phyloP scores from a whole-genome alignment of 1,284 basidiomycete species.

The Pseudozyma sp. region DNA sequence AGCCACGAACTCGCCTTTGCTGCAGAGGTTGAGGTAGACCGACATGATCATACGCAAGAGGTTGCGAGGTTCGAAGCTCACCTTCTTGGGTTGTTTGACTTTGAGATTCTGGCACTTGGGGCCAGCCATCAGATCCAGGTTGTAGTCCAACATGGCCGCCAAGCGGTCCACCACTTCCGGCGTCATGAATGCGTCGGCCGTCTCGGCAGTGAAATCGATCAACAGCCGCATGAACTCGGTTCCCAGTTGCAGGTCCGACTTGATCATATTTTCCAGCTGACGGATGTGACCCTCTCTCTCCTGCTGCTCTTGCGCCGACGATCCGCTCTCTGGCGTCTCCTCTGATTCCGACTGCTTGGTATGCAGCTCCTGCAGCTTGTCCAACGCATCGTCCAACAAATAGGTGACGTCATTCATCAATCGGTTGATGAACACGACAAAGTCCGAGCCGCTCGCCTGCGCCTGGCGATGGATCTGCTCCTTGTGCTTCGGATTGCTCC shows the following conservation, averaged over 20 bases:
- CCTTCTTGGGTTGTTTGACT: constrained; percentile 87
- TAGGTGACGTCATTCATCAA: constrained; percentile 99
- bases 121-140: constrained; percentile 88
- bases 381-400: constrained; percentile 94
- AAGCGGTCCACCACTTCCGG: constrained; percentile 95
- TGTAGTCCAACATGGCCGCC: constrained; percentile 97
- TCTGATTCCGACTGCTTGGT: constrained; percentile 82
- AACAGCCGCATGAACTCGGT: constrained; percentile 88
- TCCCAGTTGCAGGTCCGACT: constrained; percentile 86
- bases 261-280: constrained; percentile 82
- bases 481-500: constrained; percentile 64
- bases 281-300: constrained; percentile 85
- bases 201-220: constrained; percentile 90
- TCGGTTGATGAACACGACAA: constrained; percentile 91
- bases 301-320: constrained; percentile 79
- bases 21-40: constrained; percentile 89
- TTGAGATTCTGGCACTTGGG: constrained; percentile 83
- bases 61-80: constrained; percentile 86
- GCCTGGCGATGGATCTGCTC: constrained; percentile 60
- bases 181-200: constrained; percentile 91
- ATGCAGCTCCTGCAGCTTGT: constrained; percentile 87
- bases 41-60: constrained; percentile 89
- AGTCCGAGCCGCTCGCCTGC: constrained; percentile 44
- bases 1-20: constrained; percentile 82
- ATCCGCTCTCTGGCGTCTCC: constrained; percentile 73